Conservation (phyloP, 2,329 filamentous ascomycete genomes). For the Cercospora zeina region DNA sequence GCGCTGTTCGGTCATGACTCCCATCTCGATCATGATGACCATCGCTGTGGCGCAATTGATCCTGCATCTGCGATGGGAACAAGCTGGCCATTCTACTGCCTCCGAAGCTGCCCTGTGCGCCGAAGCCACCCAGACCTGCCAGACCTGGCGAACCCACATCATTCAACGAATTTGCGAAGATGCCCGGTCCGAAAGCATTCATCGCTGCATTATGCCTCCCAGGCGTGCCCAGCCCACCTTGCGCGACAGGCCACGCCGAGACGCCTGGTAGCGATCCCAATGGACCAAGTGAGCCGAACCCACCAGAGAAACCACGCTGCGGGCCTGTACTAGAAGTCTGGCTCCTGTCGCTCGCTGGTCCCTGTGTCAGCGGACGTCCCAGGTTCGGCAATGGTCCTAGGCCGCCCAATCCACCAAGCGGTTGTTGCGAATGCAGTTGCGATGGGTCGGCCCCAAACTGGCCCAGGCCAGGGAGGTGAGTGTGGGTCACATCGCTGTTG, state of each 20-base stretch:
- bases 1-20: conserved; percentile 46
- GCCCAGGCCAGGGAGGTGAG: conserved; percentile 37
- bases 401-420: conserved; percentile 38
- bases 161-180: conserved; percentile 70
- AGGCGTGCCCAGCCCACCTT: conserved; percentile 74
- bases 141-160: conserved; percentile 76
- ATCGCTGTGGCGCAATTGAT: conserved; percentile 69
- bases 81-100: conserved; percentile 61
- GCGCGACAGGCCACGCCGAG: conserved; percentile 60
- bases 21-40: conserved; percentile 54
- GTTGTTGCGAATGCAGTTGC: conserved; percentile 23
- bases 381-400: conserved; percentile 37
- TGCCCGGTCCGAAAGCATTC: conserved; percentile 56
- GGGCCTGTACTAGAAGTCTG: conserved; percentile 87
- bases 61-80: conserved; percentile 86
- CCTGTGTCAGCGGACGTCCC: conserved; percentile 41
- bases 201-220: conserved; percentile 57
- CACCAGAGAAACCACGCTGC: conserved; percentile 64
- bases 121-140: conserved; percentile 68
- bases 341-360: conserved; percentile 80
- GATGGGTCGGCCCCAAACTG: conserved; percentile 32
- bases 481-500: conserved; percentile 35
- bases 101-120: conserved; percentile 56
- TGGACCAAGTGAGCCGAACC: conserved; percentile 54
- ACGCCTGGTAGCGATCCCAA: conserved; percentile 57